Base-by-base conservation (phyloP, 2,329 filamentous ascomycete species). In the Corniculantispora saksenae region DNA sequence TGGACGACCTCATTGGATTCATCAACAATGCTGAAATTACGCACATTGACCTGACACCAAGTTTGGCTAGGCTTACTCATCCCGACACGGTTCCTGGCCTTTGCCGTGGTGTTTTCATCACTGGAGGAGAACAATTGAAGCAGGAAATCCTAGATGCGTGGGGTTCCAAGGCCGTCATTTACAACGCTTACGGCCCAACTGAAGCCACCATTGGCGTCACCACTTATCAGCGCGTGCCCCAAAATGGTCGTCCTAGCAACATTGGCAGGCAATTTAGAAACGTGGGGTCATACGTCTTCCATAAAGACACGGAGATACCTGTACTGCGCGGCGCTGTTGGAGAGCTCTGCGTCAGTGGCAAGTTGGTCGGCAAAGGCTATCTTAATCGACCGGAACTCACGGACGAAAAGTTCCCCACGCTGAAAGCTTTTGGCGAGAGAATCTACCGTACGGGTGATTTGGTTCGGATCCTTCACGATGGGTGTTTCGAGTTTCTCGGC, bases 181-280 rank as follows among this genome's bases (percentile, higher is more conserved):
- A 97, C 80, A 97, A 97, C 71, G 93, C 93, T 3, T 93, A 97
- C 69, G 94, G 94, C 0, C 94, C 94, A 1, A 97, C 94, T 0
- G 94, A 97, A 75, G 91, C 92, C 0, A 97, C 94, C 0, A 97
- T 97, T 68, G 94, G 94, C 6, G 91, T 94, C 43, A 97, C 94
- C 0, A 96, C 95, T 84, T 94, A 91, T 70, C 89, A 89, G n/a
- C 85, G 91, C 40, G 92, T 97, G 9, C 91, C 92, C 0, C 77
- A 80, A 23, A 91, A 91, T 68, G 93, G 92, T 0, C 90, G 93
- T 35, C 88, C 94, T 0, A 91, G 92, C 13, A 97, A 97, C 71
- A 97, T 97, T 69, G 94, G 94, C 0, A 84, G 83, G 29, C 91
- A 93, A 68, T 97, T 97, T 69, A 86, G 90, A 69, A 97, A 97